These are phyloP conservation scores for Starmera dryadoides DNA, from an alignment of 805 yeast species.

Conservation along the genomic window DNA sequence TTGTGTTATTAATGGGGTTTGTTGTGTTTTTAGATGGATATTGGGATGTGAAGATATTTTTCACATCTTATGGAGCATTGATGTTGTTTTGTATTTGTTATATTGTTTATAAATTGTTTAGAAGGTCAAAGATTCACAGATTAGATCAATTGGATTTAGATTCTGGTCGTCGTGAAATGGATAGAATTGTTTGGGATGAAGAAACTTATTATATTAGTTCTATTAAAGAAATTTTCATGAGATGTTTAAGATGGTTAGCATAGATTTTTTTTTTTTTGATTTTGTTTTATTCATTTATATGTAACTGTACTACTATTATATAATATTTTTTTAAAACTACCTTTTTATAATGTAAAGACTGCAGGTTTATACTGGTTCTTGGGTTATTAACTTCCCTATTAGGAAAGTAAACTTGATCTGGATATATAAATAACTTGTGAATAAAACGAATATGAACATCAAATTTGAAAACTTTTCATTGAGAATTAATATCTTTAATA, in stretches of 20 bases:
- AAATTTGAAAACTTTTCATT: too few relatives aligned
- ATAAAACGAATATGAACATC: too few relatives aligned
- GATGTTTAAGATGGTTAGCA: slow-evolving; percentile 24
- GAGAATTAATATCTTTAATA: too few relatives aligned
- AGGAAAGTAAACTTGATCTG: too few relatives aligned
- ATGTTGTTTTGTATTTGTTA: slow-evolving; percentile 45
- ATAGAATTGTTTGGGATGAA: slow-evolving; percentile 76
- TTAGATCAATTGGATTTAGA: slow-evolving; percentile 75
- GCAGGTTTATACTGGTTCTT: too few relatives aligned
- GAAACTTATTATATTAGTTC: slow-evolving; percentile 36
- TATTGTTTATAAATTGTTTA: slow-evolving; percentile 46
- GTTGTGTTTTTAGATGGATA: slow-evolving; percentile 47
- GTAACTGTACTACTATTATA: too few relatives aligned
- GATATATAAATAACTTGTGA: too few relatives aligned
- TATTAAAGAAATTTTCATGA: slow-evolving; percentile 21
- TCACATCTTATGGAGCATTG: slow-evolving; percentile 58
- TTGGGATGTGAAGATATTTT: slow-evolving; percentile 57
- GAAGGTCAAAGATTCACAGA: slow-evolving; percentile 59
- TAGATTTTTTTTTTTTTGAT: slow-evolving; percentile 5
- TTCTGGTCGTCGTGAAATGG: slow-evolving; percentile 79
- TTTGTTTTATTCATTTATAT: too few relatives aligned
- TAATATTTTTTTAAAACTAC: too few relatives aligned
- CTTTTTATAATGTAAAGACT: too few relatives aligned
- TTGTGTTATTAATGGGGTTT: slow-evolving; percentile 54
- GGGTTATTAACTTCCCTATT: too few relatives aligned